phyloP scores from a whole-genome alignment of 2,329 filamentous ascomycete genomes.

The Fusarium brachygibbosum region DNA sequence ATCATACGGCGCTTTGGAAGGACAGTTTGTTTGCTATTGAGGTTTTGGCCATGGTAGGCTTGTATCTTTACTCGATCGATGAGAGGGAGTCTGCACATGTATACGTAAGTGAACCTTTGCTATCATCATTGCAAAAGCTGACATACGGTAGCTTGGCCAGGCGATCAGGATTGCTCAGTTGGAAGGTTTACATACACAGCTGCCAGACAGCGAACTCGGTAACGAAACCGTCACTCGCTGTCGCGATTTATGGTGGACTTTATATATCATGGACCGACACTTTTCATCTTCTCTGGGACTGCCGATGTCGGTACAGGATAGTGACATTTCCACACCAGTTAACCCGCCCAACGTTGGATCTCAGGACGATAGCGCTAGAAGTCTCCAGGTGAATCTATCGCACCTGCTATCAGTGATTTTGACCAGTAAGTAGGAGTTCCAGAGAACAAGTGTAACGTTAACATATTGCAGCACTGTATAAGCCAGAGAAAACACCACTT shows the following conservation, averaged over 20 bases:
- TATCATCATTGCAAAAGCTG: background rate
- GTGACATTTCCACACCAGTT: conserved; percentile 55
- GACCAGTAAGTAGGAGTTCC: conserved; percentile 46
- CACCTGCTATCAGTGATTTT: conserved; percentile 55
- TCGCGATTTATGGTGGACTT: conserved; percentile 58
- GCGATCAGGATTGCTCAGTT: conserved; percentile 58
- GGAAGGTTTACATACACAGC: conserved; percentile 57
- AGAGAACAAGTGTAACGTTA: accelerated
- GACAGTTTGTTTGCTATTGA: conserved; percentile 56
- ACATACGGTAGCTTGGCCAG: conserved; percentile 52
- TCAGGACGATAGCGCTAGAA: conserved; percentile 50
- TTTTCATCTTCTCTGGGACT: conserved; percentile 57
- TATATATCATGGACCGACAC: conserved; percentile 58
- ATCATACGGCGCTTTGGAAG: conserved; percentile 53
- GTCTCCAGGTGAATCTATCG: conserved; percentile 55
- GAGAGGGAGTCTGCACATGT: conserved; percentile 53
- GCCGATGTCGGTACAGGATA: conserved; percentile 56
- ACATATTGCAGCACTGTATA: conserved; percentile 52
- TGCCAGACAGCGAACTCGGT: conserved; percentile 55
- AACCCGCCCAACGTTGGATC: conserved; percentile 47
- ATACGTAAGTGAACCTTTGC: conserved; percentile 37
- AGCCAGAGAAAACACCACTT: conserved; percentile 52
- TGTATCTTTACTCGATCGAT: conserved; percentile 58
- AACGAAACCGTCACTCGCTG: conserved; percentile 51
- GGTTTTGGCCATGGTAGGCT: conserved; percentile 52